Base-by-base conservation (phyloP, 1,284 basidiomycete genomes). In the Tremellales sp. region DNA sequence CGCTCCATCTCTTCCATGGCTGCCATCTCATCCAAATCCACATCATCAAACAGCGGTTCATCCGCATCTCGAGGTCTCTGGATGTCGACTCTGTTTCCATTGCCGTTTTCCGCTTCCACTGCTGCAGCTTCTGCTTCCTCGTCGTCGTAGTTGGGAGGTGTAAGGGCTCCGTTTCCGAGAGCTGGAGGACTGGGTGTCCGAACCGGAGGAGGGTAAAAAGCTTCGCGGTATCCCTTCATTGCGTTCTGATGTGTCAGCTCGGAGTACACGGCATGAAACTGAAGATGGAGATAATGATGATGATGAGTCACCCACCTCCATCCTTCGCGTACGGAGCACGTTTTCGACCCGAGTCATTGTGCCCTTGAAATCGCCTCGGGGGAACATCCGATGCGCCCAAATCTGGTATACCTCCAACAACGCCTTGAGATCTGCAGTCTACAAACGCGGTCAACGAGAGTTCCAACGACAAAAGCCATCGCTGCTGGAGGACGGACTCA, bases 351-450 rank as follows among this genome's bases (percentile, higher is more conserved):
- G 79, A 27, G 81, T 75, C 6, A 92, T 81, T 0, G 89, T 93
- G 67, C 93, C 89, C 41, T 78, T 78, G 70, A 96, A 93, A 45
- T 85, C 83, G 7, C 81, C 85, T 65, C 86, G 89, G 2, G 92
- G 91, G 65, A 86, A 92, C 80, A 97, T 80, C 58, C 81, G 81
- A 71, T 96, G 92, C 2, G 89, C 80, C 92, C 92, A 97, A 62
- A 91, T 85, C 61, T 90, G 89, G 66, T 96, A 96, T 46, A 86
- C 75, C 56, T 84, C 82, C 47, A 96, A 76, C 15, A 96, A 73
- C 27, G 85, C 78, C 55, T 82, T 81, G 31, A 97, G 79, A 68
- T 97, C 91, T 47, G 80, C 73, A 21, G 77, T 77, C 90, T 93
- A 40, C 13, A n/a, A n/a, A n/a, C n/a, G 29, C n/a, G 29, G 29